These are phyloP conservation scores for Turritis glabra DNA, from an alignment of 345 rosid species.

Conservation along the genomic window DNA sequence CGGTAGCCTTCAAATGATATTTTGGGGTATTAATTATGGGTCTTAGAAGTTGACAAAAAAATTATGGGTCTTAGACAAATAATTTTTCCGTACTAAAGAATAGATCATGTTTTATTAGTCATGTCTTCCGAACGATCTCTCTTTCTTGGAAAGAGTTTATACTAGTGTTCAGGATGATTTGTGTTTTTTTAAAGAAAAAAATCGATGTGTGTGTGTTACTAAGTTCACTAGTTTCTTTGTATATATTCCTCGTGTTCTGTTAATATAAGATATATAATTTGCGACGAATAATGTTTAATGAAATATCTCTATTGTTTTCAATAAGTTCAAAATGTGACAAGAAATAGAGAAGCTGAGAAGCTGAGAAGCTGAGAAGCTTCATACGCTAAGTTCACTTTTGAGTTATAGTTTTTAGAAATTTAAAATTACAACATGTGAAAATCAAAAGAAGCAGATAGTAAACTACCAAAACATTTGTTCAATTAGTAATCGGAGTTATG, in stretches of 20 bases:
- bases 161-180: not conserved
- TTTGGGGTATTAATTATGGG: not conserved
- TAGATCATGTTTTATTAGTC: not conserved
- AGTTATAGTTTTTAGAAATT: no score
- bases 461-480: no score
- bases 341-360: not conserved
- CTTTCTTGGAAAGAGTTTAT: not conserved
- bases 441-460: no score
- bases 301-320: not conserved
- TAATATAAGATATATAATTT: not conserved
- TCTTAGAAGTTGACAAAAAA: no score
- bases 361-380: not conserved
- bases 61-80: not conserved
- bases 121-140: not conserved
- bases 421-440: no score
- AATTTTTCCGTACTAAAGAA: not conserved
- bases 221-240: not conserved
- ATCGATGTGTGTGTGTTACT: not conserved
- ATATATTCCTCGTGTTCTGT: not conserved
- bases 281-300: not conserved
- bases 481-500: not conserved
- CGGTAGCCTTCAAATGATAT: conserved; percentile 5
- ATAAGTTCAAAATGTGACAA: no score
- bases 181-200: not conserved
- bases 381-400: not conserved